Evolutionary conservation across 352 stramenopile genomes (phyloP).

Genomic region (Peronosclerospora sorghi): DNA sequence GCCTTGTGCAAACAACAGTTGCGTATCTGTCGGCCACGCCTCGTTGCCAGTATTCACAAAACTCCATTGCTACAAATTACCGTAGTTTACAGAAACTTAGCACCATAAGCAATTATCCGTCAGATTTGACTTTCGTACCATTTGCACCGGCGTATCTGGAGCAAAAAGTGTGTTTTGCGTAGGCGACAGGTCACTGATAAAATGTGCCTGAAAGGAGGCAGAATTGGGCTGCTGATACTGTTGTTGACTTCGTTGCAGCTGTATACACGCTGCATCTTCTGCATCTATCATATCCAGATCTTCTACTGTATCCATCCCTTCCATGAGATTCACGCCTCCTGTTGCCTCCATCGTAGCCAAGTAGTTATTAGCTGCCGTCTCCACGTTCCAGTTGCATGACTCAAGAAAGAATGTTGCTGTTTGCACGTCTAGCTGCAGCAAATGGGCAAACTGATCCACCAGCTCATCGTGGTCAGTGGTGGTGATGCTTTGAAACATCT

Average conservation of each 20-base stretch:
- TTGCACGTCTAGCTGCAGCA: conserved; percentile 54
- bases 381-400: conserved; percentile 84
- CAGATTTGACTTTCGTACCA: conserved; percentile 22
- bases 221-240: conserved; percentile 17
- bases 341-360: conserved; percentile 50
- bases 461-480: conserved; percentile 78
- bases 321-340: conserved; percentile 10
- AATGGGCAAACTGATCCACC: conserved; percentile 70
- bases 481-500: conserved; percentile 84
- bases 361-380: conserved; percentile 78
- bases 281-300: conserved; percentile 54
- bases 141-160: conserved; percentile 35
- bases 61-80: conserved; percentile 40
- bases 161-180: conserved; percentile 46
- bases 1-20: conserved; percentile 56
- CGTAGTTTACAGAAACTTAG: neutral
- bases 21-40: conserved; percentile 48
- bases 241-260: conserved; percentile 2
- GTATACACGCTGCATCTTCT: conserved; percentile 3
- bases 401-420: conserved; percentile 81
- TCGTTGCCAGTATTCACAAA: conserved; percentile 59
- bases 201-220: conserved; percentile 34
- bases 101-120: neutral
- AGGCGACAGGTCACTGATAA: conserved; percentile 54
- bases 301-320: conserved; percentile 19